Percentiles rank a stretch among this genome's conserved stretches.
phyloP scores from a whole-genome alignment of 2,329 filamentous ascomycete species.

The Venturia nashicola region DNA sequence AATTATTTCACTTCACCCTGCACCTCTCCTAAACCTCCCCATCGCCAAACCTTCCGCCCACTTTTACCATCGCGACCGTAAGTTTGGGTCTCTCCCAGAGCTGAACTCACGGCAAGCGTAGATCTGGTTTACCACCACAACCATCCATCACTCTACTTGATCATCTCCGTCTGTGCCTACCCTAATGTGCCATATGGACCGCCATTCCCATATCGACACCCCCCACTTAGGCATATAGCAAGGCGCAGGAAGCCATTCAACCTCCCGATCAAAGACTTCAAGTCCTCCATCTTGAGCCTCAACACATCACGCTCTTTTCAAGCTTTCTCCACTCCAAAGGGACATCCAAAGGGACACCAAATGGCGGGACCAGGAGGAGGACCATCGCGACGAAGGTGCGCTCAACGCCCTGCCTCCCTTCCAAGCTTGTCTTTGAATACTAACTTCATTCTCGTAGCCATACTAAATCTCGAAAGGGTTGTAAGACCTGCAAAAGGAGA shows the following conservation, averaged over 20 bases:
- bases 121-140: background rate
- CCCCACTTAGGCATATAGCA: background rate
- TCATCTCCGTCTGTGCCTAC: background rate
- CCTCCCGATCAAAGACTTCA: background rate
- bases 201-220: background rate
- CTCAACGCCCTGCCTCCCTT: background rate
- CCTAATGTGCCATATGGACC: background rate
- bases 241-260: background rate
- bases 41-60: background rate
- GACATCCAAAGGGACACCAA: slow-evolving; percentile 8
- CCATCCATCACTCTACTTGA: background rate
- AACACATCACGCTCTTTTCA: background rate
- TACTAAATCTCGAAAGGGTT: slow-evolving; percentile 97
- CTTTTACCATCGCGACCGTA: background rate
- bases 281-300: background rate
- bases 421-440: no score
- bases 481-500: slow-evolving; percentile 92
- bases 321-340: background rate
- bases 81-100: background rate
- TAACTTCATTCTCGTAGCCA: slow-evolving; percentile 51
- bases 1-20: background rate
- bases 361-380: slow-evolving; percentile 95
- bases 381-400: slow-evolving; percentile 50
- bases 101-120: background rate
- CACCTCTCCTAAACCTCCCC: slow-evolving; percentile 4